Conservation (phyloP, 176 grass and related monocot species). For the Musa schizocarpa region DNA sequence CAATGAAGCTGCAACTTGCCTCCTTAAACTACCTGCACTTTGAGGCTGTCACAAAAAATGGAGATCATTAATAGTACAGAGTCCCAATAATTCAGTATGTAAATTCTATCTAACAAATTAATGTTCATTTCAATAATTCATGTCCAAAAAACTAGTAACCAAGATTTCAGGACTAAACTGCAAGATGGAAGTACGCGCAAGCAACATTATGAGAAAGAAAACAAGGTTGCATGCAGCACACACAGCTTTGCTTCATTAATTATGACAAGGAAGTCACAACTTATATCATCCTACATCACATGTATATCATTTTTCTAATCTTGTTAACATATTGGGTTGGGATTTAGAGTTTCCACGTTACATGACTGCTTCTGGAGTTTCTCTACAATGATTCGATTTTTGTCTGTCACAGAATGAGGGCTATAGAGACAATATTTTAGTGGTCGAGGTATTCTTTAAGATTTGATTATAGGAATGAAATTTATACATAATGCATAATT, state of each 20-base stretch:
- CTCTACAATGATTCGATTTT: too few species aligned
- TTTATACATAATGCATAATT: too few species aligned
- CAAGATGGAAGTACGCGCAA: not conserved
- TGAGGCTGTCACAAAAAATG: slow-evolving; percentile 30
- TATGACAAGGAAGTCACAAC: not conserved
- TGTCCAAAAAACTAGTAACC: not conserved
- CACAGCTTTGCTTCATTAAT: not conserved
- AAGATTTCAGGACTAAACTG: not conserved
- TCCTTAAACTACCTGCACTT: slow-evolving; percentile 50
- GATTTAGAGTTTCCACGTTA: not conserved
- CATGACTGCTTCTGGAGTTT: not conserved
- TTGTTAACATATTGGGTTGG: not conserved
- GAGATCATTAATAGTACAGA: not conserved
- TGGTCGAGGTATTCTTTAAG: too few species aligned
- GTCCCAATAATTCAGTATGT: not conserved
- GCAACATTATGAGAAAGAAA: not conserved
- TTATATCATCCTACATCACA: not conserved
- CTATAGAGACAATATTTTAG: too few species aligned
- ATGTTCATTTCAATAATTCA: not conserved
- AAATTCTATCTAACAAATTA: not conserved
- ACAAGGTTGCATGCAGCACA: not conserved
- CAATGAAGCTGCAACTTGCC: slow-evolving; percentile 36
- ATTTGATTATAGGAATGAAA: too few species aligned
- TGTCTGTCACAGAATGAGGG: too few species aligned
- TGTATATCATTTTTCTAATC: not conserved